Evolutionary conservation across 2,329 filamentous ascomycete genomes (phyloP), one percentile per base, ranked within the genome.

Genomic region (Aspergillus udagawae): DNA sequence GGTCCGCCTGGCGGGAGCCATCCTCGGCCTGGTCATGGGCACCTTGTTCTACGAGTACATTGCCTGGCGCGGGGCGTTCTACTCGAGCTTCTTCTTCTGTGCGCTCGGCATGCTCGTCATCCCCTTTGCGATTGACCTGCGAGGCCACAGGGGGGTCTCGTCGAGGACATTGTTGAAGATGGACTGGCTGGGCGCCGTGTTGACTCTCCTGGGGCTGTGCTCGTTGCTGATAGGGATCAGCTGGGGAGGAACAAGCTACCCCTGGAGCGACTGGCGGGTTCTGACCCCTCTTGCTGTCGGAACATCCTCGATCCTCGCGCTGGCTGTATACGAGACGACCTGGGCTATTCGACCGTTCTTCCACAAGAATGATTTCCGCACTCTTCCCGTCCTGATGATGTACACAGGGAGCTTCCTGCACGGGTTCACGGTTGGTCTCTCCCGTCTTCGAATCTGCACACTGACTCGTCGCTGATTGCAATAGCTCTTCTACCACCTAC

Each of bases 171-270:
- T 73, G 20, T 57, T 60, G 1, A 61, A 60, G 7, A 68, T 76
- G 38, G 78, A 80, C 59, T 80, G 77, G 77, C 55, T 75, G 0
- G 79, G 79, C 2, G 72, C 66, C 9, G 28, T 70, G 2, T 63
- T 81, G 44, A 77, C 75, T 42, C 61, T 77, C 10, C 60, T 73
- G 3, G 70, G 72, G 1, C 63, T 72, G 20, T 74, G 71, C 0
- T 67, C 61, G 52, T 70, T 79, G 27, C 70, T 80, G 1, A 64
- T 79, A 21, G 76, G 74, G 0, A 58, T 80, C 5, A 75, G 74
- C 5, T 79, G 75, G 70, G 77, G 73, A 2, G 79, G 79, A 2
- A 66, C 71, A 1, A 65, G 70, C 27, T 72, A 74, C 51, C 57
- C 66, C 0, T 80, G 78, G 79, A 51, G 51, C 6, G 70, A 70